Percentiles rank a stretch among this genome's conserved stretches.
These are phyloP conservation scores for Lentinula raphanica DNA, from an alignment of 768 basidiomycete species.

Conservation along the genomic window DNA sequence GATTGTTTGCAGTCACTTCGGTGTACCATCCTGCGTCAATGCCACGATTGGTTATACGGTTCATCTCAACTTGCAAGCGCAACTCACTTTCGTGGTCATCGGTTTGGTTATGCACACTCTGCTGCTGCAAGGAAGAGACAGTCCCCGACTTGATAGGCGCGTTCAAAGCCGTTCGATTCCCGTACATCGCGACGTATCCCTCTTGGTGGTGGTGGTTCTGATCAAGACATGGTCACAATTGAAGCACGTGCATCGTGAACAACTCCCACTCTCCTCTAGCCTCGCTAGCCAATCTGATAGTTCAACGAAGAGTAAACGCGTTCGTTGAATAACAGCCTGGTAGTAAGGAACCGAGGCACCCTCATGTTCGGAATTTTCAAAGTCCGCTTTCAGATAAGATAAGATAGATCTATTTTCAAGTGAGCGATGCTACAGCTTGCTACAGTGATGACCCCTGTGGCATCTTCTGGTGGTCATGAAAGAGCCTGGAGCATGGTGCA, in stretches of 20 bases:
- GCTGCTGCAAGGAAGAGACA: conserved; percentile 12
- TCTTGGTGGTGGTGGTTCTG: not conserved
- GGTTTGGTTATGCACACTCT: conserved; percentile 39
- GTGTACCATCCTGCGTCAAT: conserved; percentile 71
- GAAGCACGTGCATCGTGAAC: not conserved
- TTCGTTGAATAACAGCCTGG: too few relatives aligned
- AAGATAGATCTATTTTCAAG: too few relatives aligned
- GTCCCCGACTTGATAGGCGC: not conserved
- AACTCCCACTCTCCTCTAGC: too few relatives aligned
- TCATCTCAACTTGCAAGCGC: not conserved
- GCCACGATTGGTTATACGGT: conserved; percentile 10
- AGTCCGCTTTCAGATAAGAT: too few relatives aligned
- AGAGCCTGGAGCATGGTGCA: too few relatives aligned
- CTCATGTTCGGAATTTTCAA: too few relatives aligned
- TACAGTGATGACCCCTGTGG: too few relatives aligned
- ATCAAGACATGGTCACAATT: not conserved
- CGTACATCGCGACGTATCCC: not conserved
- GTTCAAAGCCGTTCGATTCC: not conserved
- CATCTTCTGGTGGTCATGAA: too few relatives aligned
- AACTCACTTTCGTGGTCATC: conserved; percentile 76
- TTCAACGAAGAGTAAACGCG: too few relatives aligned
- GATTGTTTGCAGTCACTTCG: conserved; percentile 71
- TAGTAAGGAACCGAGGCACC: too few relatives aligned
- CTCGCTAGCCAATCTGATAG: too few relatives aligned
- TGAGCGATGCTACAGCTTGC: too few relatives aligned